phyloP scores from a whole-genome alignment of 768 basidiomycete species.

The Phaffia tasmanica region DNA sequence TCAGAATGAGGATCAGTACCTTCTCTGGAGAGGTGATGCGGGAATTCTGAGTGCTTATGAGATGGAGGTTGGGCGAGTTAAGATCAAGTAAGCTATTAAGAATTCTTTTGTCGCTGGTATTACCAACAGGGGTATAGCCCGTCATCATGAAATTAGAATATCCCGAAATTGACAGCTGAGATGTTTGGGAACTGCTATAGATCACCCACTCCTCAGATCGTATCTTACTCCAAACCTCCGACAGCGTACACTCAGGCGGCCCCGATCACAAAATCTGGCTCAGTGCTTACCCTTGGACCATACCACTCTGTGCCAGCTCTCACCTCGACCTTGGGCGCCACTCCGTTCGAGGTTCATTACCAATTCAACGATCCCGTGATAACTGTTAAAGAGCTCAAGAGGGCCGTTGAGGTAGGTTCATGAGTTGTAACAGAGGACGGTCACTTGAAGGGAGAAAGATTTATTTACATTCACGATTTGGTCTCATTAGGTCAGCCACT shows the following conservation, averaged over 20 bases:
- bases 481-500: slow-evolving; percentile 57
- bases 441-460: background rate
- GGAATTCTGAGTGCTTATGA: slow-evolving; percentile 75
- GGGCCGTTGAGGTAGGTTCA: slow-evolving; percentile 54
- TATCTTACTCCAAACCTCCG: slow-evolving; percentile 49
- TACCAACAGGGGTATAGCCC: too few species aligned
- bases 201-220: slow-evolving; percentile 57
- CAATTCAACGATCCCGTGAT: slow-evolving; percentile 68
- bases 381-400: slow-evolving; percentile 58
- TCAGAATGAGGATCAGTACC: slow-evolving; percentile 65
- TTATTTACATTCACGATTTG: background rate
- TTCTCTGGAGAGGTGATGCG: slow-evolving; percentile 64
- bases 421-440: background rate
- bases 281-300: slow-evolving; percentile 79
- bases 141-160: too few species aligned
- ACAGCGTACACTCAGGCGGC: slow-evolving; percentile 48
- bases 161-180: too few species aligned
- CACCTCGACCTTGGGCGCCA: slow-evolving; percentile 49
- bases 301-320: slow-evolving; percentile 58
- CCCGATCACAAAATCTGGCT: slow-evolving; percentile 60
- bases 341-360: slow-evolving; percentile 62
- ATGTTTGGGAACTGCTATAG: slow-evolving; percentile 39
- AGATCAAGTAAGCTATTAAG: slow-evolving; percentile 55
- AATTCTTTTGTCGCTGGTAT: slow-evolving; percentile 12
- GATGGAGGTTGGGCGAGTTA: slow-evolving; percentile 71